Evolutionary conservation across 495 filamentous ascomycete species (phyloP).

Genomic region (Penicillium flavigenum): DNA sequence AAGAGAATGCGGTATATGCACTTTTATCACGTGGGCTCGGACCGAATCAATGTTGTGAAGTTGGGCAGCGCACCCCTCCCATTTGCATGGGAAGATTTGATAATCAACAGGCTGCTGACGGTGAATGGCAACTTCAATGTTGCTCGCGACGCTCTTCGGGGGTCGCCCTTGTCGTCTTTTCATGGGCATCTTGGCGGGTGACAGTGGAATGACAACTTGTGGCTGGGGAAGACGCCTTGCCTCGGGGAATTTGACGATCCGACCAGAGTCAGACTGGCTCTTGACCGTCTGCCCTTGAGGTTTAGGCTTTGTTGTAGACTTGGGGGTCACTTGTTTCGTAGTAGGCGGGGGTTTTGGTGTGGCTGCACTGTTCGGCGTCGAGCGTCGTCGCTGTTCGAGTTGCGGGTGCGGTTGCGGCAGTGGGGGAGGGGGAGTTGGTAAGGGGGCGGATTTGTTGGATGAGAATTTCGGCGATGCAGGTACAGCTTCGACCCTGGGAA

Average conservation of each 20-base stretch:
- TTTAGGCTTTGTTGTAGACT: not conserved
- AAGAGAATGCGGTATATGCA: conserved; percentile 43
- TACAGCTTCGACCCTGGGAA: not conserved
- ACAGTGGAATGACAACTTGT: conserved; percentile 19
- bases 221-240: conserved; percentile 4
- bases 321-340: not conserved
- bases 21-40: conserved; percentile 61
- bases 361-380: not conserved
- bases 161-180: conserved; percentile 17
- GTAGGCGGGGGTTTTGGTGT: not conserved
- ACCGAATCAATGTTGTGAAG: conserved; percentile 74
- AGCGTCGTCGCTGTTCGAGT: not conserved
- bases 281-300: not conserved
- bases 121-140: conserved; percentile 15
- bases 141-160: conserved; percentile 15
- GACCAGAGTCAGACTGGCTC: not conserved
- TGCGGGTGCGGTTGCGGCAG: not conserved
- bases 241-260: not conserved
- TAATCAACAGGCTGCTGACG: conserved; percentile 25
- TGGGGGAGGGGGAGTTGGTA: not conserved
- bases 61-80: conserved; percentile 64
- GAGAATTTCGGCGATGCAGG: not conserved
- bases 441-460: not conserved
- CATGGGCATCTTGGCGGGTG: conserved; percentile 13
- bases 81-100: conserved; percentile 58